Conservation (phyloP, 192 early-diverging fungal species). For the Backusella mclennaniae region DNA sequence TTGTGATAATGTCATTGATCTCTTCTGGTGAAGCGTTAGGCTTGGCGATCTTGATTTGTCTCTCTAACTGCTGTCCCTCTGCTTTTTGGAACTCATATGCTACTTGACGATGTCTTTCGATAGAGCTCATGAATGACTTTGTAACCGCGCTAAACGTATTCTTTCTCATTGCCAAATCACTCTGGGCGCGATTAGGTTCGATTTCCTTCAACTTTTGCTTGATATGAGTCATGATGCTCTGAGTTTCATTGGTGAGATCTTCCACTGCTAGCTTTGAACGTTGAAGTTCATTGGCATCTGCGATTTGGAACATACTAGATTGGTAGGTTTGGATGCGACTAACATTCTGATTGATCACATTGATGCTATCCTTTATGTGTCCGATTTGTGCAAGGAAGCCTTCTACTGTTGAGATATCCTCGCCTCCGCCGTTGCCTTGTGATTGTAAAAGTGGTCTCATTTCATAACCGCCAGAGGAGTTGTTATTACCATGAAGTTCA, state of each 20-base stretch:
- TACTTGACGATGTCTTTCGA: conserved; percentile 29
- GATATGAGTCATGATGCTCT: conserved; percentile 26
- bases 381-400: conserved; percentile 27
- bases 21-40: conserved; percentile 61
- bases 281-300: conserved; percentile 26
- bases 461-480: conserved; percentile 15
- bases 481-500: conserved; percentile 7
- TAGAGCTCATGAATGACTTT: conserved; percentile 31
- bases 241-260: conserved; percentile 19
- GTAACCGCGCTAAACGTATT: conserved; percentile 32
- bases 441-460: conserved; percentile 38
- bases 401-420: conserved; percentile 15
- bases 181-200: conserved; percentile 23
- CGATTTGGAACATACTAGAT: conserved; percentile 23
- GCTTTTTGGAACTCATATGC: conserved; percentile 34
- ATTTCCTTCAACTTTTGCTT: conserved; percentile 35
- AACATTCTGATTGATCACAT: conserved; percentile 26
- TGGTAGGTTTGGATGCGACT: conserved; percentile 21
- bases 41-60: conserved; percentile 38
- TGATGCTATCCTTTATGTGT: conserved; percentile 29
- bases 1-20: conserved; percentile 52
- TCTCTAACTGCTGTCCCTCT: conserved; percentile 30
- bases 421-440: conserved; percentile 20
- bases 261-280: conserved; percentile 17
- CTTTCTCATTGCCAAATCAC: conserved; percentile 35